Base-by-base conservation (phyloP, 306 rosid species). In the Corylus heterophylla region DNA sequence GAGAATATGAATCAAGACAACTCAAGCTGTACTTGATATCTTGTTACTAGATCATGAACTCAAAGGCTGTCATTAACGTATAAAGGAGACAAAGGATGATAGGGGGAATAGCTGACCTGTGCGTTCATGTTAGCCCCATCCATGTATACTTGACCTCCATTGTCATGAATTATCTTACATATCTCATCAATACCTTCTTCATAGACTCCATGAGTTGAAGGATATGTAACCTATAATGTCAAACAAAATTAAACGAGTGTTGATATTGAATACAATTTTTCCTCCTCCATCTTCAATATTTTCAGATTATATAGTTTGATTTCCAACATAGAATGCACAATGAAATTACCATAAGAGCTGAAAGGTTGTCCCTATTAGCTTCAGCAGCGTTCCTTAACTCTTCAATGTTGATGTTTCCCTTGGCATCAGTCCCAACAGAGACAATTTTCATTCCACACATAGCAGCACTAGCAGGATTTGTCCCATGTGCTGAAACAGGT, bases 121-220 rank as follows among this genome's bases (percentile, higher is more conserved):
- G 98, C 97, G 81, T 94, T 94, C 98, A 94, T 94, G 90, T 96
- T 96, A 70, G 99, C 99, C 74, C 99, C 99, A 78, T 96, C 99
- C 99, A 96, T 96, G 73, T 96, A 96, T 8, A 96, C 99, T 85
- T 96, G 99, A 49, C 99, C 99, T 78, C 99, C 99, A 78, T 96
- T 96, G 63, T 96, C 98, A 79, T 96, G 99, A 86, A 96, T 96
- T 63, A 96, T 91, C 91, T 89, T 90, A 74, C 99, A 96, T 74
- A 96, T 96, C 89, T 93, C 99, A 77, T 96, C 98, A 22, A 96
- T 96, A 17, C 99, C 98, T 92, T 94, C 98, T 87, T 94, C 97
- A 62, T 94, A 94, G 51, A 92, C 97, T 80, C 99, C 99, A 22
- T 96, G 99, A 20, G 99, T 96, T 18, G 99, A 96, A 81, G 99